Evolutionary conservation across 495 filamentous ascomycete genomes (phyloP).

Genomic region (Daldinia bambusicola): DNA sequence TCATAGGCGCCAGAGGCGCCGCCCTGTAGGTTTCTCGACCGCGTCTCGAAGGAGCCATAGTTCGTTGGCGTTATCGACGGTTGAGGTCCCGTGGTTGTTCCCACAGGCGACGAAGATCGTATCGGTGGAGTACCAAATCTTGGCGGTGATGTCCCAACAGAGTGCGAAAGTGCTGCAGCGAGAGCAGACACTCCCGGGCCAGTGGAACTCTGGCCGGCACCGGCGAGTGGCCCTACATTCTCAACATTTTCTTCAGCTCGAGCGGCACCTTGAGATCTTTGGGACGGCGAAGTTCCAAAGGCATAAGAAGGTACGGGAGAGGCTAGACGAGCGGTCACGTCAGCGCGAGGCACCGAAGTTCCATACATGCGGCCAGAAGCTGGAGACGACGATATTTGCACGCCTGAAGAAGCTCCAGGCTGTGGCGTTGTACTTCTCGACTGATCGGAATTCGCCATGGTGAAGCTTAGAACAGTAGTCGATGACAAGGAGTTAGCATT

Average conservation of each 20-base stretch:
- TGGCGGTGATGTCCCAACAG: slow-evolving; percentile 68
- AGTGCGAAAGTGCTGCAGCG: slow-evolving; percentile 76
- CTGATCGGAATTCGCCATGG: slow-evolving; percentile 45
- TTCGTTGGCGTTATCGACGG: slow-evolving; percentile 67
- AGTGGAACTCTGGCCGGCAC: slow-evolving; percentile 59
- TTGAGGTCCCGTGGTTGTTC: slow-evolving; percentile 57
- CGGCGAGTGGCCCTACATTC: slow-evolving; percentile 62
- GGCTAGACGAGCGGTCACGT: slow-evolving; percentile 76
- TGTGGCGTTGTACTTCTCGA: slow-evolving; percentile 47
- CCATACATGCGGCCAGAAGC: slow-evolving; percentile 56
- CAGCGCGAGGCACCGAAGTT: slow-evolving; percentile 66
- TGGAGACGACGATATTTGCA: slow-evolving; percentile 59
- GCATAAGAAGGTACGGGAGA: slow-evolving; percentile 71
- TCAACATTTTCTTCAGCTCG: slow-evolving; percentile 48
- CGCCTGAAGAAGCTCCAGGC: slow-evolving; percentile 47
- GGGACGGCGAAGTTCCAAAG: slow-evolving; percentile 60
- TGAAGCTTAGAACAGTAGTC: slow-evolving; percentile 14
- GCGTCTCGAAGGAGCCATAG: slow-evolving; percentile 81
- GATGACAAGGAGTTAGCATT: slow-evolving; percentile 21
- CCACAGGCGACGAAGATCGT: slow-evolving; percentile 65
- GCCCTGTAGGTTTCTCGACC: slow-evolving; percentile 59
- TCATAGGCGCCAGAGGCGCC: slow-evolving; percentile 66
- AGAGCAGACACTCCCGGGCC: slow-evolving; percentile 82
- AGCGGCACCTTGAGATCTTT: slow-evolving; percentile 31
- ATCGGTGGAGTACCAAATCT: slow-evolving; percentile 69